Evolutionary conservation across 306 rosid species (phyloP).

Genomic region (Medicago truncatula): DNA sequence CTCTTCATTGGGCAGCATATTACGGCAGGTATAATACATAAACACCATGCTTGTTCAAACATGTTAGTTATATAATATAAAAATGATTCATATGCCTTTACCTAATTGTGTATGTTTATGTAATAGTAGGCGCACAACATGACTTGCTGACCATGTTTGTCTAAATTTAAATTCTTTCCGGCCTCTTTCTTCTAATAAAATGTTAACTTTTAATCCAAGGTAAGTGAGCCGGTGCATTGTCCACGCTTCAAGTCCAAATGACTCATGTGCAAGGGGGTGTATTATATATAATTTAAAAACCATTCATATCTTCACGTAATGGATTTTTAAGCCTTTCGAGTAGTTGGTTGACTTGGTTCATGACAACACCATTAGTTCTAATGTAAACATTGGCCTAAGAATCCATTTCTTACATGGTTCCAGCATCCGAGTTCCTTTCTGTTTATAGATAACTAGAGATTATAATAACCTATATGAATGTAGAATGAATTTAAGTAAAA

Average conservation of each 20-base stretch:
- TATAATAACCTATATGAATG: slow-evolving; percentile 13
- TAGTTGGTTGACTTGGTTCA: not conserved
- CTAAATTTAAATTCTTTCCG: not conserved
- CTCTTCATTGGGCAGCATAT: slow-evolving; percentile 98
- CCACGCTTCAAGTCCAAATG: not conserved
- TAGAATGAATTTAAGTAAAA: slow-evolving; percentile 25
- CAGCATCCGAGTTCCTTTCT: slow-evolving; percentile 14
- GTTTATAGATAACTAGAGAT: slow-evolving; percentile 4
- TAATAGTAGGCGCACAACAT: slow-evolving; percentile 7
- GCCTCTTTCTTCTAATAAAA: not conserved
- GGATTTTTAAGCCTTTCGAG: not conserved
- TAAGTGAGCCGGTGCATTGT: not conserved
- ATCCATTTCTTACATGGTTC: slow-evolving; percentile 37
- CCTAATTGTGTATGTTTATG: not conserved
- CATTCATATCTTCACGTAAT: not conserved
- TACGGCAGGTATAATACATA: slow-evolving; percentile 71
- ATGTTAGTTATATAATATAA: not conserved
- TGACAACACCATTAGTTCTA: slow-evolving; percentile 9
- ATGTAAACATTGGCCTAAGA: slow-evolving; percentile 15
- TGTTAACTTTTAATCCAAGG: not conserved
- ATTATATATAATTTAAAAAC: not conserved
- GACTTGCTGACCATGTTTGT: not conserved
- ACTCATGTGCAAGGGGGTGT: not conserved
- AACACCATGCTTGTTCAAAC: slow-evolving; percentile 25
- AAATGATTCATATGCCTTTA: not conserved